Percentiles rank a stretch among this genome's conserved stretches.
These are phyloP conservation scores for Ceratobasidium sp. DNA, from an alignment of 1,284 basidiomycete species.

Conservation along the genomic window DNA sequence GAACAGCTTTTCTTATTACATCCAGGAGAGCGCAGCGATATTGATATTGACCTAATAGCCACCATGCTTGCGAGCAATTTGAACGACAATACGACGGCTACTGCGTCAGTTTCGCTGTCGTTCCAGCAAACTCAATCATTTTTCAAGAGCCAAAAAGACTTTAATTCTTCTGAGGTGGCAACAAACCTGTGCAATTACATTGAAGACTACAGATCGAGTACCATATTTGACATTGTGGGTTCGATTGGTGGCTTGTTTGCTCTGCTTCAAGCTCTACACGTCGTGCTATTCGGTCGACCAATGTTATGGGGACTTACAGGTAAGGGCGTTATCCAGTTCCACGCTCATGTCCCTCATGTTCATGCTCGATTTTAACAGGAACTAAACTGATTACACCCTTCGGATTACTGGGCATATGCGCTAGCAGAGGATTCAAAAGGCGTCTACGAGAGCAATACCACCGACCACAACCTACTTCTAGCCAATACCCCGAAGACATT, in stretches of 20 bases:
- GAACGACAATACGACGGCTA: not conserved
- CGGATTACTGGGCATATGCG: constrained; percentile 37
- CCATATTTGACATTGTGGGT: constrained; percentile 8
- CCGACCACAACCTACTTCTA: not conserved
- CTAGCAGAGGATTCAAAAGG: constrained; percentile 37
- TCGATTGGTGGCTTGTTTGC: constrained; percentile 33
- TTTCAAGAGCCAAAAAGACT: no score
- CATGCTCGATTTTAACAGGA: constrained; percentile 11
- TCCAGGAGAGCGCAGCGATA: no score
- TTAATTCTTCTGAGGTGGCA: no score
- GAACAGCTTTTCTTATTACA: not conserved
- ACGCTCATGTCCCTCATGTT: not conserved
- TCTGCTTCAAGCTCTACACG: constrained; percentile 6
- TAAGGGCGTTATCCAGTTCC: not conserved
- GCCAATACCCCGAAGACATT: constrained; percentile 40
- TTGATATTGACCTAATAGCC: no score
- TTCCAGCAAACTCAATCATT: not conserved
- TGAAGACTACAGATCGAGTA: constrained; percentile 23
- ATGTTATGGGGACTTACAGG: constrained; percentile 23
- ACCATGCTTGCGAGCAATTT: no score
- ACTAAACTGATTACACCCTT: constrained; percentile 25
- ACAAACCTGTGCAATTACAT: constrained; percentile 1
- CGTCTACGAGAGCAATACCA: not conserved
- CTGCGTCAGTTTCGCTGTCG: not conserved
- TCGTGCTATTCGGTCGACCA: constrained; percentile 22